Percentiles rank a stretch among this genome's conserved stretches.
Evolutionary conservation across 495 filamentous ascomycete genomes (phyloP).

Genomic region (Lindgomyces ingoldianus): DNA sequence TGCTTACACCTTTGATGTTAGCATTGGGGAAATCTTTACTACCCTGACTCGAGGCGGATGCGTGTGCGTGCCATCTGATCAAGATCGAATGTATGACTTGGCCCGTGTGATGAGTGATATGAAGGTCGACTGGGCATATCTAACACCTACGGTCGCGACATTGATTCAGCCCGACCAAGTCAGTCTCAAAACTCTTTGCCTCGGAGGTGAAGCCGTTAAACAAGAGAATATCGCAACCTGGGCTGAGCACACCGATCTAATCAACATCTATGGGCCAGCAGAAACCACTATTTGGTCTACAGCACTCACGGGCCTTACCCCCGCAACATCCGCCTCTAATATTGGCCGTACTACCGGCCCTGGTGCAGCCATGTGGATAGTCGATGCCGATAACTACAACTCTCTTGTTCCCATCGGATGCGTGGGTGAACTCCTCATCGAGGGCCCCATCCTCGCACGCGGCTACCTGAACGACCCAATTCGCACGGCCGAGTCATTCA

Average conservation of each 20-base stretch:
- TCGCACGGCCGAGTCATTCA: constrained; percentile 39
- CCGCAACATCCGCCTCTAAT: constrained; percentile 42
- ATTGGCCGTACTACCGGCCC: constrained; percentile 47
- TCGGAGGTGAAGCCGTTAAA: constrained; percentile 25
- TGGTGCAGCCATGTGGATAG: constrained; percentile 31
- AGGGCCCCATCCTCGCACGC: constrained; percentile 47
- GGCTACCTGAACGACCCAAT: constrained; percentile 46
- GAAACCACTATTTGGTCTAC: constrained; percentile 16
- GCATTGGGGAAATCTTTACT: constrained; percentile 21
- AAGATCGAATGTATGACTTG: constrained; percentile 36
- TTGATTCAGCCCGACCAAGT: constrained; percentile 20
- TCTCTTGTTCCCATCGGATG: constrained; percentile 47
- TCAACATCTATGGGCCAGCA: constrained; percentile 22
- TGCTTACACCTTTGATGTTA: constrained; percentile 31
- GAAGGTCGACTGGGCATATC: constrained; percentile 35
- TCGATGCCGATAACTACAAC: constrained; percentile 47
- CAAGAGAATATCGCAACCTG: constrained; percentile 13
- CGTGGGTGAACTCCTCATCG: constrained; percentile 52
- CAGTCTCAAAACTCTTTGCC: constrained; percentile 35
- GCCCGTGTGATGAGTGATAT: constrained; percentile 37
- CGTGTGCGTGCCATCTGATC: constrained; percentile 32
- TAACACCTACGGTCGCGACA: constrained; percentile 34
- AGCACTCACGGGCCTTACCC: background rate
- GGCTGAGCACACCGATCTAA: constrained; percentile 5
- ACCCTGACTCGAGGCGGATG: constrained; percentile 27